phyloP scores from a whole-genome alignment of 106 monocot species.

The Acanthochlamys bracteata region DNA sequence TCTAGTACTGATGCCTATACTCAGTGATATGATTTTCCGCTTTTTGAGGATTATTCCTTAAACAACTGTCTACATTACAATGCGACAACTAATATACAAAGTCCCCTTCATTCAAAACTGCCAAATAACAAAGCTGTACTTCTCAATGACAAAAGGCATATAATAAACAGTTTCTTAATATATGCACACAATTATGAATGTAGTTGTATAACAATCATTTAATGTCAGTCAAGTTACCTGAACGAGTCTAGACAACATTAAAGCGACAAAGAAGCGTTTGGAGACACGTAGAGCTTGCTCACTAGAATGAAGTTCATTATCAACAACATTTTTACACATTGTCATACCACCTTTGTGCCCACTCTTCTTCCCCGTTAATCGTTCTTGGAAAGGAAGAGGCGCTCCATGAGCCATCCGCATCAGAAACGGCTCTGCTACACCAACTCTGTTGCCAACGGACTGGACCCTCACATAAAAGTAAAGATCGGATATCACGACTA shows the following conservation, averaged over 20 bases:
- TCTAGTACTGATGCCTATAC: too few species aligned
- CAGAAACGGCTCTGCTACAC: constrained; percentile 83
- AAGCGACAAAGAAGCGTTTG: constrained; percentile 90
- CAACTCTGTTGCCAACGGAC: constrained; percentile 96
- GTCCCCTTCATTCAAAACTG: too few species aligned
- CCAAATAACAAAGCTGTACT: too few species aligned
- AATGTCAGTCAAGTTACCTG: constrained; percentile 45
- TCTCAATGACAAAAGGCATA: too few species aligned
- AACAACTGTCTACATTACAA: too few species aligned
- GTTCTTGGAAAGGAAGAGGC: constrained; percentile 38
- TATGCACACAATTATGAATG: too few species aligned
- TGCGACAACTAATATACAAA: too few species aligned
- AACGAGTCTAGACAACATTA: constrained; percentile 94
- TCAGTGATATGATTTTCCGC: too few species aligned
- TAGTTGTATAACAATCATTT: too few species aligned
- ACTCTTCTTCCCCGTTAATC: constrained; percentile 34
- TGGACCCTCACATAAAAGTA: constrained; percentile 17
- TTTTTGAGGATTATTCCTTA: too few species aligned
- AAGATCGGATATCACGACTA: too few species aligned
- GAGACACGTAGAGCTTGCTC: constrained; percentile 63
- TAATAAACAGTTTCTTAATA: too few species aligned
- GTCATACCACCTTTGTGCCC: constrained; percentile 12
- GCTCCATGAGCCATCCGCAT: constrained; percentile 99
- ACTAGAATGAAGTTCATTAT: constrained; percentile 21
- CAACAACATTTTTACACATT: constrained; percentile 7